Evolutionary conservation across 768 basidiomycete species (phyloP).

Genomic region (Pleurotus djamor): DNA sequence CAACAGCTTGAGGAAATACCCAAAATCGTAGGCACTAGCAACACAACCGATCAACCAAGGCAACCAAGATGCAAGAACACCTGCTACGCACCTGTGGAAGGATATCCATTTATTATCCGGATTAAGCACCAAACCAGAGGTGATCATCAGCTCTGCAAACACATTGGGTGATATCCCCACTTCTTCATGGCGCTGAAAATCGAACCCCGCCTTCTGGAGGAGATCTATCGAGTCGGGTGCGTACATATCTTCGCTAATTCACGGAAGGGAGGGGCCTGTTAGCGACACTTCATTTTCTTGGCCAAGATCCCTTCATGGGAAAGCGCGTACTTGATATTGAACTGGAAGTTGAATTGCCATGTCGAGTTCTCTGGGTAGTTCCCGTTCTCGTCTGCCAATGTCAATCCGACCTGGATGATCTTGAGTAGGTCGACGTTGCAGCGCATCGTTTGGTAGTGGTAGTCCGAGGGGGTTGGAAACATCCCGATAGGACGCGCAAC

Average conservation of each 20-base stretch:
- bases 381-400: slow-evolving; percentile 91
- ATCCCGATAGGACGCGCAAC: slow-evolving; percentile 96
- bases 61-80: neutral
- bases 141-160: slow-evolving; percentile 97
- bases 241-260: slow-evolving; percentile 93
- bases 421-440: slow-evolving; percentile 98
- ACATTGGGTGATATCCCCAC: slow-evolving; percentile 90
- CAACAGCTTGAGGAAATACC: slow-evolving; percentile 94
- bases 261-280: neutral
- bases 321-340: slow-evolving; percentile 73
- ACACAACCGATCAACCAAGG: neutral
- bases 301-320: neutral
- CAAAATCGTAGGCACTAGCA: slow-evolving; percentile 95
- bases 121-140: slow-evolving; percentile 87
- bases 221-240: slow-evolving; percentile 97
- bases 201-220: slow-evolving; percentile 92
- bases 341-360: slow-evolving; percentile 99
- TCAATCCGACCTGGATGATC: slow-evolving; percentile 97
- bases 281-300: slow-evolving; percentile 12
- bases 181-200: slow-evolving; percentile 92
- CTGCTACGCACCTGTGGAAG: slow-evolving; percentile 84
- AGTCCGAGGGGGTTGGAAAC: slow-evolving; percentile 96
- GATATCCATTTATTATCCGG: slow-evolving; percentile 95
- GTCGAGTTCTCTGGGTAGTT: slow-evolving; percentile 90
- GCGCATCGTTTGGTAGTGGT: slow-evolving; percentile 99